Conservation (phyloP, 805 yeast genomes). For the Wickerhamiella hasegawae region DNA sequence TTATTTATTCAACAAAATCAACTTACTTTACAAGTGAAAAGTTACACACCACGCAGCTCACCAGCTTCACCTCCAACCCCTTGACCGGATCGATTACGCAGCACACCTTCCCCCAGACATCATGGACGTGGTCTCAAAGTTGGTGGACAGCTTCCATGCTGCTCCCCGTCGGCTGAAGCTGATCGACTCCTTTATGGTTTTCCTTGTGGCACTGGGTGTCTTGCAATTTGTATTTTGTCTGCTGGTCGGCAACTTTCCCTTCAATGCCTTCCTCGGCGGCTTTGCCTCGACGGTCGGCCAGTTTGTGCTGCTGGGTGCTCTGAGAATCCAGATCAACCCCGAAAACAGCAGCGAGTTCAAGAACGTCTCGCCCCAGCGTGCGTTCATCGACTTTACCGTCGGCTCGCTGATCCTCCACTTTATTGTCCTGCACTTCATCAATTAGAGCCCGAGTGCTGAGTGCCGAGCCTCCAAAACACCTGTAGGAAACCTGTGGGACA, state of each 20-base stretch:
- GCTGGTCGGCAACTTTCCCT: slow-evolving; percentile 78
- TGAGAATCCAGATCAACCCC: slow-evolving; percentile 55
- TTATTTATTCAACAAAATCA: no score
- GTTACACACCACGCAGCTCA: no score
- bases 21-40: no score
- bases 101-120: background rate
- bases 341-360: slow-evolving; percentile 26
- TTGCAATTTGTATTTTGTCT: slow-evolving; percentile 67
- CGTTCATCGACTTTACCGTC: slow-evolving; percentile 76
- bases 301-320: slow-evolving; percentile 58
- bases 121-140: slow-evolving; percentile 12
- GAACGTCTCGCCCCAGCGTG: slow-evolving; percentile 36
- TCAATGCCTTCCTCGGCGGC: slow-evolving; percentile 92
- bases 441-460: no score
- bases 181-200: slow-evolving; percentile 63
- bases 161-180: slow-evolving; percentile 29
- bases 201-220: slow-evolving; percentile 57
- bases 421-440: slow-evolving; percentile 78
- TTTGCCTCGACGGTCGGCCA: slow-evolving; percentile 88
- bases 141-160: slow-evolving; percentile 14
- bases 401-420: slow-evolving; percentile 85
- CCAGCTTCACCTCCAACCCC: no score
- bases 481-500: no score
- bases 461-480: no score
- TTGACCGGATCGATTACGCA: no score